Conservation (phyloP, 345 rosid species). For the Pelargonium nanum region DNA sequence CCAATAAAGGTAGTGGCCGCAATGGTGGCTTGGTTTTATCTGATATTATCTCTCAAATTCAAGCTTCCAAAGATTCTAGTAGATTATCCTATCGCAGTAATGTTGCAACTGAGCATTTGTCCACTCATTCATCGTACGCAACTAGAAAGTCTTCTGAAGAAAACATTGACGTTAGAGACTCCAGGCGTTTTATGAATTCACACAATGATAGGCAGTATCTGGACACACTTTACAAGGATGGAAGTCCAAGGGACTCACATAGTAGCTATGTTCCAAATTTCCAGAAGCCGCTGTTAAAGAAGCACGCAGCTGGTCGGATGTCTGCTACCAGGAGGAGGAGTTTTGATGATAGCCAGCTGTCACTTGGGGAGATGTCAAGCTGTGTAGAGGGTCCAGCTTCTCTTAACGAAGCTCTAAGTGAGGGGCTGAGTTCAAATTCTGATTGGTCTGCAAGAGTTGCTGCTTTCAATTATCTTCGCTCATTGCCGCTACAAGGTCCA, state of each 20-base stretch:
- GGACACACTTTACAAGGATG: conserved; percentile 53
- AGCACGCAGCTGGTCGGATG: conserved; percentile 66
- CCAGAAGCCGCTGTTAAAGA: conserved; percentile 90
- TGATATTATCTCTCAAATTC: conserved; percentile 83
- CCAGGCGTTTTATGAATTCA: conserved; percentile 44
- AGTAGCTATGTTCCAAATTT: conserved; percentile 76
- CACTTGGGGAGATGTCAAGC: conserved; percentile 67
- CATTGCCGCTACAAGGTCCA: conserved; percentile 85
- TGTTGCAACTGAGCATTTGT: conserved; percentile 48
- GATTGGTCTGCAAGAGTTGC: conserved; percentile 98
- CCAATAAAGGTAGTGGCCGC: conserved; percentile 48
- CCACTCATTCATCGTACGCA: conserved; percentile 51
- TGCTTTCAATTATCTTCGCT: conserved; percentile 76
- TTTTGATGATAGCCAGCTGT: conserved; percentile 84
- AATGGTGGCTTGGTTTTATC: conserved; percentile 82
- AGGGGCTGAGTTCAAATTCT: conserved; percentile 82
- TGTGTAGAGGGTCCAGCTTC: conserved; percentile 79
- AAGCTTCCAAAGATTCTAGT: conserved; percentile 86
- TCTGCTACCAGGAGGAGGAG: conserved; percentile 84
- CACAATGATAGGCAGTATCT: conserved; percentile 66
- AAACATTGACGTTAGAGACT: conserved; percentile 48
- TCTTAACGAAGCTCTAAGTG: conserved; percentile 74
- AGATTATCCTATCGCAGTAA: conserved; percentile 50
- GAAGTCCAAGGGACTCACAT: conserved; percentile 56
- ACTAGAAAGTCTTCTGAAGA: conserved; percentile 68